Evolutionary conservation across 805 yeast species (phyloP).

Genomic region (Naumovozyma dairenensis): DNA sequence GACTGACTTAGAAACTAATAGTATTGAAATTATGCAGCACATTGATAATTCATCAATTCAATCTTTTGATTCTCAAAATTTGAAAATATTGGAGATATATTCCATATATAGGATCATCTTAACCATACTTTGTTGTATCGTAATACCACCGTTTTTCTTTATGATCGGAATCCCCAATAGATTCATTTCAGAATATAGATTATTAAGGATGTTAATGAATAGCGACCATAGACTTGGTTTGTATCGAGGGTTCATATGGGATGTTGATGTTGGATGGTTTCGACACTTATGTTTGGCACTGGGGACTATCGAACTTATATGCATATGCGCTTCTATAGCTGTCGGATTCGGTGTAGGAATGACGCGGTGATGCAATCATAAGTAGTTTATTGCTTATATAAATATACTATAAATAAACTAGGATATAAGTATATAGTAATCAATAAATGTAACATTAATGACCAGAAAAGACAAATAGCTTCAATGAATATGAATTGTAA

Average conservation of each 20-base stretch:
- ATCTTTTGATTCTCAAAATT: slow-evolving; percentile 16
- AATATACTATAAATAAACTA: too few species aligned
- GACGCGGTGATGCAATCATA: not conserved
- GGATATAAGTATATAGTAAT: too few species aligned
- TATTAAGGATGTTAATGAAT: slow-evolving; percentile 17
- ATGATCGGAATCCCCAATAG: slow-evolving; percentile 14
- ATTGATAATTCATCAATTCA: slow-evolving; percentile 16
- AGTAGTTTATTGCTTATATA: too few species aligned
- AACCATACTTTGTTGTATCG: slow-evolving; percentile 11
- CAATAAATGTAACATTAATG: too few species aligned
- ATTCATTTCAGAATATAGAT: slow-evolving; percentile 9
- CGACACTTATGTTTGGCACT: slow-evolving; percentile 25
- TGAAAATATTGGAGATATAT: slow-evolving; percentile 16
- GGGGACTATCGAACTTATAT: slow-evolving; percentile 23
- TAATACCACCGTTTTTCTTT: slow-evolving; percentile 25
- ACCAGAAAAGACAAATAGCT: too few species aligned
- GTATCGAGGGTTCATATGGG: slow-evolving; percentile 23
- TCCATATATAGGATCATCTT: slow-evolving; percentile 15
- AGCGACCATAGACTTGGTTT: slow-evolving; percentile 13
- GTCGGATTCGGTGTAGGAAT: slow-evolving; percentile 38
- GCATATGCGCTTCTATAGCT: slow-evolving; percentile 33
- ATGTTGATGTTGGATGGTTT: slow-evolving; percentile 20
- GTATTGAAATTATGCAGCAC: slow-evolving; percentile 11
- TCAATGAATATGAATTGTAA: too few species aligned
- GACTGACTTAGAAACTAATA: not conserved